Percentiles rank a stretch among this genome's conserved stretches.
phyloP scores from a whole-genome alignment of 2,329 filamentous ascomycete genomes.

The Monosporascus sp. region DNA sequence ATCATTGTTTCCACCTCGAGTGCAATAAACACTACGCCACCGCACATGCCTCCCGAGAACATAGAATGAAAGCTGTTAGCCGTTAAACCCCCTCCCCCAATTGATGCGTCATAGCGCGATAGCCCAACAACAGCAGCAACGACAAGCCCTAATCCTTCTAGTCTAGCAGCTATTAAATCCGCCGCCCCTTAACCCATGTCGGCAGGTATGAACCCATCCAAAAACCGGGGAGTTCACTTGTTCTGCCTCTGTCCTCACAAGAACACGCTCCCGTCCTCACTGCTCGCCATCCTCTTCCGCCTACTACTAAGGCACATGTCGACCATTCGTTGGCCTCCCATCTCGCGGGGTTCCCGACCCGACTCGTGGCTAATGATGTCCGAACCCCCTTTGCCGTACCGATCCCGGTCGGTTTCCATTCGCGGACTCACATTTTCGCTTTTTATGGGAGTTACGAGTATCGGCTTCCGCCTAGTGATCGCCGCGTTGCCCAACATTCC shows the following conservation, averaged over 20 bases:
- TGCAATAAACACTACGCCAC: too few relatives aligned
- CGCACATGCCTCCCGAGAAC: too few relatives aligned
- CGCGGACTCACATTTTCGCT: conserved; percentile 21
- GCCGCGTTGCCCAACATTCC: conserved; percentile 5
- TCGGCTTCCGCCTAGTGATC: conserved; percentile 8
- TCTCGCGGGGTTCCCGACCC: conserved; percentile 21
- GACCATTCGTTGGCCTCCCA: conserved; percentile 48
- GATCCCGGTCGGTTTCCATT: conserved; percentile 6
- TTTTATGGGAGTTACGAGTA: conserved; percentile 2
- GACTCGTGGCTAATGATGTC: conserved; percentile 11
- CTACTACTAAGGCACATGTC: conserved; percentile 49
- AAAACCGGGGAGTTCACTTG: not conserved
- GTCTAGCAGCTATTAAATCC: not conserved
- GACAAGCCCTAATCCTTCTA: not conserved
- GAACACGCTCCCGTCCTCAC: conserved; percentile 30
- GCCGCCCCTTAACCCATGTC: not conserved
- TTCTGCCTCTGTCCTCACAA: conserved; percentile 15
- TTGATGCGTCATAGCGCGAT: too few relatives aligned
- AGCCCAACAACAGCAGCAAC: not conserved
- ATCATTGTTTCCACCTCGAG: too few relatives aligned
- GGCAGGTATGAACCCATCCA: not conserved
- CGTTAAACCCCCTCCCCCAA: too few relatives aligned
- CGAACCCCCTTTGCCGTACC: conserved; percentile 12
- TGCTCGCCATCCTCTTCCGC: conserved; percentile 35
- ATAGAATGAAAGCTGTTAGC: too few relatives aligned